phyloP scores from a whole-genome alignment of 306 rosid genomes.

The Castanopsis chinensis region DNA sequence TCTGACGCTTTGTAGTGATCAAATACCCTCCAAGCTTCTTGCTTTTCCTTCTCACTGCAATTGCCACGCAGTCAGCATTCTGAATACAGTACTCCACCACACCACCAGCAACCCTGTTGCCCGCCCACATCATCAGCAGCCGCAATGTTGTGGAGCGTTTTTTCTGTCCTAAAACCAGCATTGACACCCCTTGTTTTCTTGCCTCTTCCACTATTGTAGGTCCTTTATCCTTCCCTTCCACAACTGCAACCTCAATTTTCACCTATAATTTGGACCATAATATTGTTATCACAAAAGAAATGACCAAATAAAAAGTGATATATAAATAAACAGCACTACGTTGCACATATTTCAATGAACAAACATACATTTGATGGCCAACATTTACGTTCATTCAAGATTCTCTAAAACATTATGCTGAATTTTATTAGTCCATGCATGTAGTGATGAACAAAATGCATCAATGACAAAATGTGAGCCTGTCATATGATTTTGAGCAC shows the following conservation, averaged over 20 bases:
- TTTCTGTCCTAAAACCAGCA: slow-evolving; percentile 87
- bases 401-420: too few species aligned
- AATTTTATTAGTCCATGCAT: too few species aligned
- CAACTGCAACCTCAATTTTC: slow-evolving; percentile 64
- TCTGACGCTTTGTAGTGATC: slow-evolving; percentile 94
- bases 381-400: too few species aligned
- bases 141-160: slow-evolving; percentile 86
- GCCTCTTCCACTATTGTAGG: slow-evolving; percentile 89
- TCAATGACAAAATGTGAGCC: not conserved
- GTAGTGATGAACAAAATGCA: too few species aligned
- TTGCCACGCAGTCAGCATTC: slow-evolving; percentile 90
- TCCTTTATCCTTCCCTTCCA: slow-evolving; percentile 80
- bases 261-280: slow-evolving; percentile 47
- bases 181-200: slow-evolving; percentile 59
- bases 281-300: not conserved
- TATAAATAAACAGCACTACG: too few species aligned
- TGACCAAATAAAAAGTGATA: too few species aligned
- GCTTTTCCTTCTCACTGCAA: slow-evolving; percentile 86
- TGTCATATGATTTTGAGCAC: not conserved
- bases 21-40: slow-evolving; percentile 83
- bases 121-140: slow-evolving; percentile 88
- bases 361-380: too few species aligned
- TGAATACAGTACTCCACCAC: slow-evolving; percentile 83
- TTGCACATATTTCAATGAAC: too few species aligned
- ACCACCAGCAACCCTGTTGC: slow-evolving; percentile 44